A percentile compares a stretch with the other conserved stretches of the same genome.
Conservation (phyloP, 2,329 filamentous ascomycete species). For the Aspergillus hiratsukae region DNA sequence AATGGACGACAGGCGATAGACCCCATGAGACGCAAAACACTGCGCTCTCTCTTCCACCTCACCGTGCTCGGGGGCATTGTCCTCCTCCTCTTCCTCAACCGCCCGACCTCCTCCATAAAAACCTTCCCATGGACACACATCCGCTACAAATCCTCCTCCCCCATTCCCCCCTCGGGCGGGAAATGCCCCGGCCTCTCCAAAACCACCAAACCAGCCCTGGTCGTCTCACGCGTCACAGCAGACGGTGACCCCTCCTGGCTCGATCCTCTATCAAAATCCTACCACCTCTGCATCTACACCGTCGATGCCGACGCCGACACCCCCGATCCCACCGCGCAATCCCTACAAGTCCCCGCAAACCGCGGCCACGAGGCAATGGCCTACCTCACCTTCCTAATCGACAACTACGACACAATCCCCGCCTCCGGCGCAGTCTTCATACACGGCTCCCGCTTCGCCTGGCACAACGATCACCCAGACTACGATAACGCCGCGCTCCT, state of each 20-base stretch:
- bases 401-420: slow-evolving; percentile 42
- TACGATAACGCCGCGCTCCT: slow-evolving; percentile 46
- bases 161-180: slow-evolving; percentile 36
- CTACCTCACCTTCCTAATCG: slow-evolving; percentile 46
- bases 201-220: slow-evolving; percentile 41
- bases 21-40: slow-evolving; percentile 33
- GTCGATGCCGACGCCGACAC: too few relatives aligned
- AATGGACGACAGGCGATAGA: neutral
- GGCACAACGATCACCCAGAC: slow-evolving; percentile 42
- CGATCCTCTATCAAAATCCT: slow-evolving; percentile 32
- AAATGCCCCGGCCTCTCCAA: slow-evolving; percentile 39
- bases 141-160: slow-evolving; percentile 38
- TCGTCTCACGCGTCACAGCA: slow-evolving; percentile 40
- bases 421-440: slow-evolving; percentile 39
- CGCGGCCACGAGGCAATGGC: slow-evolving; percentile 46
- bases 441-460: slow-evolving; percentile 42
- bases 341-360: slow-evolving; percentile 44
- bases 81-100: slow-evolving; percentile 37
- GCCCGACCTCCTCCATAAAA: slow-evolving; percentile 26
- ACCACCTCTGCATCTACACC: slow-evolving; percentile 46
- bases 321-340: slow-evolving; percentile 17
- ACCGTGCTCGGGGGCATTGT: slow-evolving; percentile 32
- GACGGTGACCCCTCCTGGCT: slow-evolving; percentile 44
- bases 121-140: slow-evolving; percentile 43
- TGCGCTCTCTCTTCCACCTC: slow-evolving; percentile 33